Base-by-base conservation (phyloP, 306 rosid species). In the Castanea sativa region DNA sequence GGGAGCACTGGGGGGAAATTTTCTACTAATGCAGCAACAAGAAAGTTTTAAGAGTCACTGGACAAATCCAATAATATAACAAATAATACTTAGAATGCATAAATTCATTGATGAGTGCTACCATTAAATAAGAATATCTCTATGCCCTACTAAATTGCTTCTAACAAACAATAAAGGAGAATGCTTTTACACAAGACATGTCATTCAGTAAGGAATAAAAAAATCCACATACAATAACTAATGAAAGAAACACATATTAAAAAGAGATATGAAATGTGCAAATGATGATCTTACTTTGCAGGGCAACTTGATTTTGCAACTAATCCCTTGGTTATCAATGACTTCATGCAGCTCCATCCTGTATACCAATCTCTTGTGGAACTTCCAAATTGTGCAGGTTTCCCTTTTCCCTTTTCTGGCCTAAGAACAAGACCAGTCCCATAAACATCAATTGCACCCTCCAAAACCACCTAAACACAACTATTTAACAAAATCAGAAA, bases 291-390 rank as follows among this genome's bases (percentile, higher is more conserved):
- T 79, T 95, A 92, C 98, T 92, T 95, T 68, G 98, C 97, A 11
- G 98, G 99, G 83, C 93, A 86, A 80, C 90, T 92, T 67, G 99
- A 95, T 83, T 91, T 92, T 67, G 88, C 92, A 83, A 86, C 96
- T 57, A 95, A 87, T 83, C 97, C 93, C 83, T 89, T 92, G 51
- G 84, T 68, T 82, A 92, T 74, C 84, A 95, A 86, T 55, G 94
- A 87, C 90, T 89, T 92, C 98, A 95, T 92, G 83, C 92, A 90
- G 80, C 35, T 85, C 99, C 98, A 95, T 80, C 98, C 99, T 87
- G 92, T 90, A 86, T 95, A 95, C 97, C 97, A 92, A 52, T 92
- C 97, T 81, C 76, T 86, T 15, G 91, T 63, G 78, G 99, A 90
- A 84, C 89, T 84, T 68, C 92, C 92, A 72, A 81, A 88, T 60